A percentile compares a stretch with the other conserved stretches of the same genome.
phyloP scores from a whole-genome alignment of 148 eudicot species.

The Rhododendron griersonianum region DNA sequence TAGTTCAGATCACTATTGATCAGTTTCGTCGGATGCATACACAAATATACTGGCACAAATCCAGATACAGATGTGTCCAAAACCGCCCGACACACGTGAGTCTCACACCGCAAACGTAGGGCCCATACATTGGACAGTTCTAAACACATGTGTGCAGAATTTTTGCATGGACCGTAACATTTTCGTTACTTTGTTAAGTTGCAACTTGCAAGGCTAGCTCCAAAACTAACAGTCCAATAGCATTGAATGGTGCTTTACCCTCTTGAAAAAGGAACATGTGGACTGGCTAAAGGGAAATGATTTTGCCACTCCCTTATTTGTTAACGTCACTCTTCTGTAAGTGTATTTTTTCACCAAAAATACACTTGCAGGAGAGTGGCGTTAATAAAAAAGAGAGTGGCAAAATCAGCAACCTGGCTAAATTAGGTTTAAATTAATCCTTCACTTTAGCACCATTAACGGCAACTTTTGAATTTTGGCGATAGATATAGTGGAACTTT shows the following conservation, averaged over 20 bases:
- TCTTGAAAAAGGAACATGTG: background rate
- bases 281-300: background rate
- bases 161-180: background rate
- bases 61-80: background rate
- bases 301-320: no score
- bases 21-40: no score
- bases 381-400: no score
- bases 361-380: no score
- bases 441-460: background rate
- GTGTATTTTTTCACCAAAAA: no score
- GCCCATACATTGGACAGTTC: background rate
- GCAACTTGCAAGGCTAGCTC: background rate
- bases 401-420: background rate
- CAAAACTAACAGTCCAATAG: background rate
- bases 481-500: background rate
- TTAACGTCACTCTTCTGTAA: no score
- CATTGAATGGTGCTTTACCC: background rate
- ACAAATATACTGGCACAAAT: background rate
- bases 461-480: background rate
- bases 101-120: background rate
- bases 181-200: background rate
- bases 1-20: no score
- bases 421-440: background rate
- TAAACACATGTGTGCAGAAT: background rate
- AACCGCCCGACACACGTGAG: background rate